Evolutionary conservation across 352 stramenopile genomes (phyloP).

Genomic region (Phytophthora syringae): DNA sequence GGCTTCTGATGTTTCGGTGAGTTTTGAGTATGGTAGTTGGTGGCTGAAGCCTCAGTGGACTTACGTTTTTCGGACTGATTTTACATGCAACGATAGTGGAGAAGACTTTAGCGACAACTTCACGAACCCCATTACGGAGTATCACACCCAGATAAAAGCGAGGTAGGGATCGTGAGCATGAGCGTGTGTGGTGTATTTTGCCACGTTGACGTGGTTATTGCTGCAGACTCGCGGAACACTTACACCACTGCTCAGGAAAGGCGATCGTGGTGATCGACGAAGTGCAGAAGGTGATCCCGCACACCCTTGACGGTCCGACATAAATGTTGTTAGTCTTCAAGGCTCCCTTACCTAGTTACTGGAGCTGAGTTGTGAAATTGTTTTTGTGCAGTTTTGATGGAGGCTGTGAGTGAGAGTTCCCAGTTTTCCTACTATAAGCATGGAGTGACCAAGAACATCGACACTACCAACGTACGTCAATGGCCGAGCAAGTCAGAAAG

Average conservation of each 20-base stretch:
- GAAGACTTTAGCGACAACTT: constrained; percentile 90
- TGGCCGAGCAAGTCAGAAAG: background rate
- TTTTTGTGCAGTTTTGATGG: constrained; percentile 64
- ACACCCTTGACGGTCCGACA: constrained; percentile 87
- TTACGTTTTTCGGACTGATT: no score
- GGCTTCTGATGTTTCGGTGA: constrained; percentile 82
- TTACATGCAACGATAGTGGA: constrained; percentile 52
- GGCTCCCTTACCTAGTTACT: no score
- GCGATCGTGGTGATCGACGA: constrained; percentile 92
- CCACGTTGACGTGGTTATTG: background rate
- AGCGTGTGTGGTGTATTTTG: background rate
- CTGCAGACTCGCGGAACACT: constrained; percentile 75
- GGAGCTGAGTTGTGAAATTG: background rate
- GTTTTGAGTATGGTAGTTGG: background rate
- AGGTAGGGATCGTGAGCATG: constrained; percentile 36
- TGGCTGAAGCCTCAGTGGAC: background rate
- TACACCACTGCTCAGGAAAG: constrained; percentile 84
- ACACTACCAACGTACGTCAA: constrained; percentile 71
- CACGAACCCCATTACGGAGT: constrained; percentile 80
- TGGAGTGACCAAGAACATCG: constrained; percentile 62
- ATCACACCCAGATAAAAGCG: constrained; percentile 88
- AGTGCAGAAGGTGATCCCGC: constrained; percentile 92
- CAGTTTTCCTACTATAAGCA: constrained; percentile 84
- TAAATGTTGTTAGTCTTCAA: no score
- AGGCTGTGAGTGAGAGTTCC: constrained; percentile 71